Base-by-base conservation (phyloP, 192 early-diverging fungal species). In the Nowakowskiella sp. region DNA sequence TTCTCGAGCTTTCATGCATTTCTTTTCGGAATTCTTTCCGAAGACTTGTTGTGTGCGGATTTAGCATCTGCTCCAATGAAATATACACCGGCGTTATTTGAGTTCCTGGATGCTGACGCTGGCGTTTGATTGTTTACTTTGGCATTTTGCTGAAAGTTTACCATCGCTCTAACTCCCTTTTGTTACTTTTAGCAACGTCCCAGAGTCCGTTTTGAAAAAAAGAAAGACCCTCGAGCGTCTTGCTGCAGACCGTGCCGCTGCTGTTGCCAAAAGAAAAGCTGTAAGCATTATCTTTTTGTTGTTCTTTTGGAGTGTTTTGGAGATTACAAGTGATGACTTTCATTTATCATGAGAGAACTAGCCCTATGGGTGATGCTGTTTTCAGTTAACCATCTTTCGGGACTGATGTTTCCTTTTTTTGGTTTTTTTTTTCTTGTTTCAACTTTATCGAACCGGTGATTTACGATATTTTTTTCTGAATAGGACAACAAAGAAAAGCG, bases 171-270 rank as follows among this genome's bases (percentile, higher is more conserved):
- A n/a, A n/a, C n/a, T n/a, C n/a, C n/a, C n/a, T n/a, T n/a, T n/a
- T n/a, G n/a, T n/a, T n/a, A n/a, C n/a, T n/a, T n/a, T 39, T 39
- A 39, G 36, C 13, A 13, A 39, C 57, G 77, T 79, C 53, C 80
- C 80, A 44, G 80, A 82, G 65, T 76, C 80, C 43, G 62, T 82
- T 57, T 63, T 82, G 42, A 80, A 80, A 68, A 82, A 82, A 75
- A 68, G 77, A 57, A 82, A 82, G 72, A 58, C 76, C 48, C 34
- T 62, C 44, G 80, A 82, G 67, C 76, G 77, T 67, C 34, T 73
- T 45, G 68, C 72, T 50, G 77, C 77, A 29, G 76, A 78, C 67
- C 67, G 71, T 51, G 77, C 70, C 45, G 65, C 51, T 42, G 57
- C 66, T 55, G 70, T 61, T 26, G 58, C 59, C 44, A 63, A 67